These are phyloP conservation scores for Eucalyptus cloeziana DNA, from an alignment of 345 rosid genomes.

Conservation along the genomic window DNA sequence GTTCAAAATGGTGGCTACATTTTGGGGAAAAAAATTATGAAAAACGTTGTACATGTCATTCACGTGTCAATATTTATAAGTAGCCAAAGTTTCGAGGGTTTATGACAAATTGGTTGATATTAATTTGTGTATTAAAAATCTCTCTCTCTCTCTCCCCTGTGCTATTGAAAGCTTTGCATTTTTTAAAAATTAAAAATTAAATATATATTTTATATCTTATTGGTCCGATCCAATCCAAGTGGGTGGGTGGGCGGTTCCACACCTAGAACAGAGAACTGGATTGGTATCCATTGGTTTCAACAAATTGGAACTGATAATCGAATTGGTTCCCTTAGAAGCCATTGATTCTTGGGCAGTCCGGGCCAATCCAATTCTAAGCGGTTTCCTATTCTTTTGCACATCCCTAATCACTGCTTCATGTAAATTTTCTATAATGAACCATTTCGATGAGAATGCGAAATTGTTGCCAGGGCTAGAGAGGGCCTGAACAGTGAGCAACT, in stretches of 20 bases:
- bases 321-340: too few species aligned
- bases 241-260: fast-evolving
- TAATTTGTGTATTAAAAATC: neutral
- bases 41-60: neutral
- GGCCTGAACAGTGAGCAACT: fast-evolving
- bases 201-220: too few species aligned
- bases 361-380: fast-evolving
- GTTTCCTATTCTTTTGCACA: too few species aligned
- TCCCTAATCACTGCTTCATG: neutral
- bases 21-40: neutral
- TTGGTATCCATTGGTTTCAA: fast-evolving
- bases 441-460: fast-evolving
- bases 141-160: neutral
- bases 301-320: fast-evolving
- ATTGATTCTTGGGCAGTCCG: fast-evolving
- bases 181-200: too few species aligned
- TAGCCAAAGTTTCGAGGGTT: neutral
- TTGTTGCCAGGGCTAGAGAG: fast-evolving
- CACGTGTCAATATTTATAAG: neutral
- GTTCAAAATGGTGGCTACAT: neutral
- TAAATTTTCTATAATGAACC: neutral
- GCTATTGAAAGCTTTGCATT: neutral
- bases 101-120: neutral
- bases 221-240: fast-evolving
- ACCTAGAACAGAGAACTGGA: fast-evolving